Conservation (phyloP, 2,329 filamentous ascomycete species). For the Cladosporium oxysporum region DNA sequence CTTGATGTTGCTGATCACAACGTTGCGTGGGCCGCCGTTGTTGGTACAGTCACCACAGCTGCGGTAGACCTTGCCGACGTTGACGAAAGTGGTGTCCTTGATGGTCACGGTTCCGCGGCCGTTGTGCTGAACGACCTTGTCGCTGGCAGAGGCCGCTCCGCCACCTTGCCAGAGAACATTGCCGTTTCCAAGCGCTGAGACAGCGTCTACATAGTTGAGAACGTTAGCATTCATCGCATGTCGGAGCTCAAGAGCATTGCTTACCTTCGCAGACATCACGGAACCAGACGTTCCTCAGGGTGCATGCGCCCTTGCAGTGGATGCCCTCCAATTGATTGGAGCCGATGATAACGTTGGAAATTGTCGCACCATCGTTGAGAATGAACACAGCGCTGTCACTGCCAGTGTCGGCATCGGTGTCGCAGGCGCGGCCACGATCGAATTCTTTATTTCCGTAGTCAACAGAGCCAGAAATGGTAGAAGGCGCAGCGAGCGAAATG, state of each 20-base stretch:
- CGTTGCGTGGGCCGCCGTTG: conserved; percentile 24
- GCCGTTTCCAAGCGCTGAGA: conserved; percentile 40
- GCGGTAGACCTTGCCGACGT: conserved; percentile 18
- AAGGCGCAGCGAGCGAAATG: conserved; percentile 33
- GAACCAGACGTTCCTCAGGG: conserved; percentile 52
- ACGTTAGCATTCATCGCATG: background rate
- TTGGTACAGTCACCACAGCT: conserved; percentile 15
- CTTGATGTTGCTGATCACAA: conserved; percentile 24
- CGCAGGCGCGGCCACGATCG: conserved; percentile 23
- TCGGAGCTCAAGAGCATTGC: background rate
- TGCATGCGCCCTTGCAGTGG: conserved; percentile 54
- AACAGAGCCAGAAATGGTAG: conserved; percentile 24
- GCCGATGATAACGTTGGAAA: conserved; percentile 58
- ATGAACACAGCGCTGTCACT: conserved; percentile 52
- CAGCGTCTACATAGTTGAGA: conserved; percentile 31
- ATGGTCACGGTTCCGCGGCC: conserved; percentile 41
- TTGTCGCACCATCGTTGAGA: conserved; percentile 52
- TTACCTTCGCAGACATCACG: conserved; percentile 39
- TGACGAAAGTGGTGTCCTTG: conserved; percentile 13
- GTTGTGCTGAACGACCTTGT: conserved; percentile 49
- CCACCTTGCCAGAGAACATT: conserved; percentile 30
- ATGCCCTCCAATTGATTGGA: conserved; percentile 53
- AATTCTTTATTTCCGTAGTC: conserved; percentile 25
- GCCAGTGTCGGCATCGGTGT: conserved; percentile 22
- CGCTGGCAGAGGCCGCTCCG: conserved; percentile 28